Evolutionary conservation across 257 asterid genomes (phyloP), one percentile per base, ranked within the genome.

Genomic region (Solanum lignicaule): DNA sequence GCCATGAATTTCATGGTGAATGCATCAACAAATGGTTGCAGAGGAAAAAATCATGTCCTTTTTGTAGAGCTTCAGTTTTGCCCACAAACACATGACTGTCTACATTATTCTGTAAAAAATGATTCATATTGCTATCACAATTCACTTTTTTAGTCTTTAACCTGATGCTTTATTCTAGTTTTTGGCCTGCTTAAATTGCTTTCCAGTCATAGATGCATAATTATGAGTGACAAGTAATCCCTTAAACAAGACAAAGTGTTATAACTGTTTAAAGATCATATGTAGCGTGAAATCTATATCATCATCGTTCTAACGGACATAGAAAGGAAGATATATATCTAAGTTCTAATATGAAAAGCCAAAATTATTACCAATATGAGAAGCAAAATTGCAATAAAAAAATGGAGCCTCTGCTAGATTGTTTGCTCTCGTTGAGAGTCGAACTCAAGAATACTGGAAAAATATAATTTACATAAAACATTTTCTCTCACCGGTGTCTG

Each of bases 361-460:
- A 60, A 23, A 60, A 60, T 2, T 9, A 60, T 7, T 55, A 55
- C 12, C 12, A 48, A 48, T 46, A 46, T 5, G 65, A 55, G n/a
- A 55, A 55, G 65, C 65, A 55, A 55, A 55, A 18, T 18, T 18
- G n/a, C 10, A 18, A 18, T 1, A 20, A 55, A 12, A 4, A 11
- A 15, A 18, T 18, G 2, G n/a, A 18, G 20, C 55, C 20, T 46
- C 16, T 46, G 1, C 5, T 46, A 13, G 9, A 52, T 52, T 52
- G 4, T 2, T 5, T 52, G 68, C 69, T 81, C 41, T 81, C 69
- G 69, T 46, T 81, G 85, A 81, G 85, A 76, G 98, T 95, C 88
- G 93, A 94, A 94, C 98, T 93, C 94, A 93, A 92, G 98, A 55
- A 55, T 18, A 55, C 6, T 20, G 25, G 5, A 7, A 55, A 20